Base-by-base conservation (phyloP, 441 rosid species). In the Gossypium davidsonii region DNA sequence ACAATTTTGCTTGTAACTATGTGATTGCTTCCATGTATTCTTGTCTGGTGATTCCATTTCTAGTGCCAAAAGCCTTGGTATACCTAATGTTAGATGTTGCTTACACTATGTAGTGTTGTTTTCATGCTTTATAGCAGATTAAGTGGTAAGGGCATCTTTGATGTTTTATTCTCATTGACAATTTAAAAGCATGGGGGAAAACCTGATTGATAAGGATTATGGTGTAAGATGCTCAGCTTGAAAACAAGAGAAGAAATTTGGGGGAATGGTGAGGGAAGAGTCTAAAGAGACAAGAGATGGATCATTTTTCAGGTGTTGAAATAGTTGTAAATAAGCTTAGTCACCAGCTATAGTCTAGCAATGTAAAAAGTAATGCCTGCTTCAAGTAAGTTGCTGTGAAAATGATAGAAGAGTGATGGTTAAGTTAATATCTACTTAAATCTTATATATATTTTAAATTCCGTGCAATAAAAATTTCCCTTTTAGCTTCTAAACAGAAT, bases 201-300 rank as follows among this genome's bases (percentile, higher is more conserved):
- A 60, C 39, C 18, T 71, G 64, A 39, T 58, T 25, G 37, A 42
- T 71, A 44, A n/a, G 39, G 62, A 23, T 42, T 58, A 8, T 71
- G 67, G 67, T 23, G 18, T 42, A 71, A 39, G 46, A 71, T 56
- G 37, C 15, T 67, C 44, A 67, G 44, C 57, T 48, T 71, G 74
- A 44, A 58, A 71, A 26, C 44, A 49, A 34, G 42, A 67, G 23
- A 48, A 67, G 20, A 25, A 15, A 7, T 49, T 67, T 66, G 44
- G 71, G 25, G 42, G 25, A 71, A 71, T 10, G n/a, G n/a, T 31
- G 64, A 49, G 52, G 23, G 6, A 70, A 31, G 37, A 46, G 70
- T 56, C 51, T 18, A 14, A 37, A 15, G 61, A 5, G 61, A 39
- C 46, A 39, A 9, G 8, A 70, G 73, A 70, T 56, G 31, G 61